A percentile compares a stretch with the other conserved stretches of the same genome.
These are phyloP conservation scores for Maudiozyma pseudohumilis DNA, from an alignment of 805 yeast genomes.

Conservation along the genomic window DNA sequence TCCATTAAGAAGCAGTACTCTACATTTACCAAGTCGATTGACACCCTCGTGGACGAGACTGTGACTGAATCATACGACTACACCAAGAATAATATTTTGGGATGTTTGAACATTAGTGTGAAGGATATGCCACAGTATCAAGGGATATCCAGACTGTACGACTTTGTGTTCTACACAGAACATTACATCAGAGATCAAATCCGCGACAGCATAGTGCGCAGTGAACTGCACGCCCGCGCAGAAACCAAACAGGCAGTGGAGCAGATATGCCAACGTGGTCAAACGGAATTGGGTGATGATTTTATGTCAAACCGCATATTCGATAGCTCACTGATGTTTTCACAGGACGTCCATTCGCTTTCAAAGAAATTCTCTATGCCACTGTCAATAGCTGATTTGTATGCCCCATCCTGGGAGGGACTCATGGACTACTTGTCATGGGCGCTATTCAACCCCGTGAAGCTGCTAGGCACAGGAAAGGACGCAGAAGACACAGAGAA, in stretches of 20 bases:
- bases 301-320: constrained; percentile 50
- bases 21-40: constrained; percentile 48
- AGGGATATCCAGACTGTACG: constrained; percentile 56
- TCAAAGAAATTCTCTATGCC: constrained; percentile 48
- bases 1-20: constrained; percentile 41
- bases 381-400: constrained; percentile 60
- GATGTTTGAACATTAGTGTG: constrained; percentile 36
- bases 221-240: constrained; percentile 62
- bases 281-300: constrained; percentile 52
- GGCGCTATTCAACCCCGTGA: constrained; percentile 24
- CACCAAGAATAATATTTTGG: constrained; percentile 44
- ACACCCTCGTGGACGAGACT: constrained; percentile 50
- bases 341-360: constrained; percentile 55
- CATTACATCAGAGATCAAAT: constrained; percentile 55
- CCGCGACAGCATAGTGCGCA: constrained; percentile 46
- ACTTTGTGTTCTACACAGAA: constrained; percentile 64
- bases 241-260: constrained; percentile 53
- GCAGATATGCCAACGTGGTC: constrained; percentile 53
- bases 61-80: constrained; percentile 49
- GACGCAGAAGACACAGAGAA: not conserved
- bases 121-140: constrained; percentile 37
- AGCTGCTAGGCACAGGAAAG: not conserved
- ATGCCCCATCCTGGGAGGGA: constrained; percentile 66
- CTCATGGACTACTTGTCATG: constrained; percentile 33
- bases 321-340: constrained; percentile 72